Evolutionary conservation across 2,329 filamentous ascomycete genomes (phyloP), one percentile per base, ranked within the genome.

Genomic region (Pseudonectria buxi): DNA sequence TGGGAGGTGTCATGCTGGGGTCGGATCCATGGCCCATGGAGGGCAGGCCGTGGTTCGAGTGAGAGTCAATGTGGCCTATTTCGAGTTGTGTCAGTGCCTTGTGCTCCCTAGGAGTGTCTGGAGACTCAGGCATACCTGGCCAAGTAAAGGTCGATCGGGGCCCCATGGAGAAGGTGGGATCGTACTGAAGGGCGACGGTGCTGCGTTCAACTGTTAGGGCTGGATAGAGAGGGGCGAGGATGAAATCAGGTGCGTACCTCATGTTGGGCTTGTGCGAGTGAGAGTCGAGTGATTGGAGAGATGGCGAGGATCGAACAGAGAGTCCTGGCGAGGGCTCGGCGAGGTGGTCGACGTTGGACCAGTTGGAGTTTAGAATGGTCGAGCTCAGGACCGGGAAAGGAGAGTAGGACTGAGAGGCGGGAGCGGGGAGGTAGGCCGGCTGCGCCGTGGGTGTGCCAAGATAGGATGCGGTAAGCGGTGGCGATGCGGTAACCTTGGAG

Each of bases 121-220:
- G 35, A 35, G 28, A 30, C 12, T 38, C 18, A 22, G 18, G 45
- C 54, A 37, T 62, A 69, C 67, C 65, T 47, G 65, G 68, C 72
- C 72, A 76, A 29, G 64, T 61, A 45, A 68, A 74, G 18, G 66
- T 59, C 28, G 69, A 66, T 51, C 71, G 63, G 34, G 63, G 62
- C 33, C 68, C 70, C 68, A 75, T 72, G 44, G 59, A 61, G 51
- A 73, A 71, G 45, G 63, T 58, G 16, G 68, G 61, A 47, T 75
- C 71, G 54, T 69, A 74, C 38, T 71, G 64, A 34, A 70, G 58
- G 46, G 71, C 69, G 45, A 72, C 65, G 54, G 71, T 64, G 51
- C 66, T 69, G 42, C 39, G 31, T 24, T 14, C 9, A 30, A 30
- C 28, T 15, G 11, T 18, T n/a, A 18, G 9, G 47, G 16, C 36